phyloP scores from a whole-genome alignment of 768 basidiomycete genomes.

The Melanogaster broomeanus region DNA sequence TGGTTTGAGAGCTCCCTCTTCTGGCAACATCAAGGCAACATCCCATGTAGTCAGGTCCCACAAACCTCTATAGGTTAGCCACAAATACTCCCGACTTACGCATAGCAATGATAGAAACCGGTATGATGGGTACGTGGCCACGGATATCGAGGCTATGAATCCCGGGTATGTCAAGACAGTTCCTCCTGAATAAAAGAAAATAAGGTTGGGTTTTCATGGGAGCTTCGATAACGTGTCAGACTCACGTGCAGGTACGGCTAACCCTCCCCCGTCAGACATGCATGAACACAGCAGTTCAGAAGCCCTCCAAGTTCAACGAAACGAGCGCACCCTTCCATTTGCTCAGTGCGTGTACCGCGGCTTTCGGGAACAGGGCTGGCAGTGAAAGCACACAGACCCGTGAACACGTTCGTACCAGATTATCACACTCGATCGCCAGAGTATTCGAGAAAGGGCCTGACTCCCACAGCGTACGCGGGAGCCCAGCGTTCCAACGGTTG shows the following conservation, averaged over 20 bases:
- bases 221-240: not conserved
- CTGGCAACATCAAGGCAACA: too few species aligned
- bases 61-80: too few species aligned
- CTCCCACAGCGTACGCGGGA: not conserved
- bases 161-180: too few species aligned
- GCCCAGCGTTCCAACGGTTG: not conserved
- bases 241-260: not conserved
- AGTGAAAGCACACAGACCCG: not conserved
- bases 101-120: too few species aligned
- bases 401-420: not conserved
- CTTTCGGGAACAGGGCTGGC: constrained; percentile 1
- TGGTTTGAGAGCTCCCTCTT: too few species aligned
- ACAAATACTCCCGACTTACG: too few species aligned
- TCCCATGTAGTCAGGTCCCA: too few species aligned
- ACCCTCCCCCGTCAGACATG: too few species aligned
- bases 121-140: too few species aligned
- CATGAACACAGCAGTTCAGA: too few species aligned
- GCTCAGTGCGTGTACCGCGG: constrained; percentile 12
- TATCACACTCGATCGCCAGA: not conserved
- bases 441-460: not conserved
- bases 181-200: not conserved
- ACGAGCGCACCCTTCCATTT: not conserved
- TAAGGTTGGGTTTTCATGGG: constrained; percentile 2
- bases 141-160: too few species aligned
- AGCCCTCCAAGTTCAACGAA: not conserved